Percentiles rank a stretch among this genome's conserved stretches.
Conservation (phyloP, 2,329 filamentous ascomycete genomes). For the Aspergillus floridensis region DNA sequence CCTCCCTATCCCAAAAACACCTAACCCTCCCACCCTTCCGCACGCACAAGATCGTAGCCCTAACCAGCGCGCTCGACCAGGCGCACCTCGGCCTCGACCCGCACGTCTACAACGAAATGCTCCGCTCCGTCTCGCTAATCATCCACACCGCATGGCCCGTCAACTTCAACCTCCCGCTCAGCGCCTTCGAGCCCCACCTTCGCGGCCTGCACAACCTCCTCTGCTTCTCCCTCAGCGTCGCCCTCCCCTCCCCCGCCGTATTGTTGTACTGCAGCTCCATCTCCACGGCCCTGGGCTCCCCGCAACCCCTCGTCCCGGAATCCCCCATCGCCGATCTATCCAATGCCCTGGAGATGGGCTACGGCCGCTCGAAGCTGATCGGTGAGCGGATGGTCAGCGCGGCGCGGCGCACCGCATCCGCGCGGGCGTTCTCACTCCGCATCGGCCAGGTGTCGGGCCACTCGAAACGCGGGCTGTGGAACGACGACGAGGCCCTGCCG, state of each 20-base stretch:
- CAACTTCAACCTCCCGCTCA: constrained; percentile 53
- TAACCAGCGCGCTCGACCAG: constrained; percentile 41
- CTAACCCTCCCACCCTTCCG: constrained; percentile 24
- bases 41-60: constrained; percentile 39
- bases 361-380: constrained; percentile 33
- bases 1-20: constrained; percentile 20
- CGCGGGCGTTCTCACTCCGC: constrained; percentile 30
- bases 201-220: constrained; percentile 47
- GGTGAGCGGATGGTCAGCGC: constrained; percentile 32
- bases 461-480: constrained; percentile 35
- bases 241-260: constrained; percentile 28
- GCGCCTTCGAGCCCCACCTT: constrained; percentile 49
- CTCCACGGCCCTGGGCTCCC: constrained; percentile 35
- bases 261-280: constrained; percentile 54
- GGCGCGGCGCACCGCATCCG: constrained; percentile 22
- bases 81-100: constrained; percentile 42
- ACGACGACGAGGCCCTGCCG: constrained; percentile 33
- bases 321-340: constrained; percentile 11
- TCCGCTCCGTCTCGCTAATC: constrained; percentile 43
- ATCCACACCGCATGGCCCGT: constrained; percentile 57
- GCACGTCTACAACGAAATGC: constrained; percentile 39
- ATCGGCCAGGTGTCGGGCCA: constrained; percentile 38
- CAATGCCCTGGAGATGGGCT: constrained; percentile 29
- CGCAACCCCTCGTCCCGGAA: constrained; percentile 12
- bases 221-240: constrained; percentile 43